A percentile compares a stretch with the other conserved stretches of the same genome.
phyloP scores from a whole-genome alignment of 1,284 basidiomycete species.

The Bondarzewia mesenterica region DNA sequence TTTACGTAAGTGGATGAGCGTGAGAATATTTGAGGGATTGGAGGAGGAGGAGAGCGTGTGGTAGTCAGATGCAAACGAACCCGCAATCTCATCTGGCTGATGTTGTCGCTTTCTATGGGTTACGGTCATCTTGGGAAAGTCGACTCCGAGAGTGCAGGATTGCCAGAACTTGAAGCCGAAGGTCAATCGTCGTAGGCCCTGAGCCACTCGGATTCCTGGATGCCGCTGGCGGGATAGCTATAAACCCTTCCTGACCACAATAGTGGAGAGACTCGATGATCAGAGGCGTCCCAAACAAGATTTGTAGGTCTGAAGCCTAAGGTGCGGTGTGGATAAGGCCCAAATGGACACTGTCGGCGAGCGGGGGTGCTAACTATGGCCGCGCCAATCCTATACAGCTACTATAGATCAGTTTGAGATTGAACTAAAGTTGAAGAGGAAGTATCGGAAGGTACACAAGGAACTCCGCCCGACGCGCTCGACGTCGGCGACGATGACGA shows the following conservation, averaged over 20 bases:
- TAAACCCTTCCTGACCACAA: not conserved
- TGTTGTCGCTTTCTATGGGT: constrained; percentile 68
- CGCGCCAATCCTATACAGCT: no score
- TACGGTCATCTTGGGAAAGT: constrained; percentile 48
- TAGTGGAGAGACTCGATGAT: constrained; percentile 5
- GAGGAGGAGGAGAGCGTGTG: constrained; percentile 19
- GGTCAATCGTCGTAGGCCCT: not conserved
- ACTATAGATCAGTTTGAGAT: no score
- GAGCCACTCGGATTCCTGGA: not conserved
- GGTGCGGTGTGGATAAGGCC: no score
- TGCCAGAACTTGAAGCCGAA: not conserved
- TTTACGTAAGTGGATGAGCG: constrained; percentile 31
- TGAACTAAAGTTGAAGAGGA: not conserved
- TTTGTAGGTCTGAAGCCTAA: no score
- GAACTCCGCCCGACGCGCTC: constrained; percentile 10
- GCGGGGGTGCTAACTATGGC: no score
- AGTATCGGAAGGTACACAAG: not conserved
- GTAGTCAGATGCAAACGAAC: constrained; percentile 34
- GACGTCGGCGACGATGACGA: constrained; percentile 21
- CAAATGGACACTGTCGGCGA: no score
- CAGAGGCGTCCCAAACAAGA: no score
- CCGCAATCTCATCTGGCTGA: constrained; percentile 67
- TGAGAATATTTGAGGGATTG: constrained; percentile 26
- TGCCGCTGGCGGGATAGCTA: not conserved
- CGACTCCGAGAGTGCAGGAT: not conserved